Conservation (phyloP, 2,329 filamentous ascomycete species). For the Cladosporium halotolerans region DNA sequence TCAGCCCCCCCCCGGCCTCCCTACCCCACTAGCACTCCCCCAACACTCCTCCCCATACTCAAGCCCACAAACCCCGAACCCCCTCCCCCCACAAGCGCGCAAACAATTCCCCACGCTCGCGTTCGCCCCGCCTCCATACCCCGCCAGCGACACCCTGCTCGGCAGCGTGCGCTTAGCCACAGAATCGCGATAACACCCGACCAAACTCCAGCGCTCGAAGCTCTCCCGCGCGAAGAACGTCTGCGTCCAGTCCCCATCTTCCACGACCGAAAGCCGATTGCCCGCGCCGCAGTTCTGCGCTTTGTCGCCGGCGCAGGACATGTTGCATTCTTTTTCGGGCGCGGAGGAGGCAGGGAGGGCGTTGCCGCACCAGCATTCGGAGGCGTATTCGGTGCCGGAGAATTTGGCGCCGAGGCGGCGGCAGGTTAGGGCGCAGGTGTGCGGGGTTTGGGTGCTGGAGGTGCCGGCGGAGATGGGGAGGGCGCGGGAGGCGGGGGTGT, state of each 20-base stretch:
- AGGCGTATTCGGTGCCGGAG: constrained; percentile 31
- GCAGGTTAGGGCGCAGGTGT: constrained; percentile 23
- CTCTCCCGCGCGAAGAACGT: constrained; percentile 21
- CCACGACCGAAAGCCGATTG: constrained; percentile 20
- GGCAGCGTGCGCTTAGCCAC: constrained; percentile 16
- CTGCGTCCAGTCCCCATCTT: constrained; percentile 20
- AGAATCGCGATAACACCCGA: constrained; percentile 24
- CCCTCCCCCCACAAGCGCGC: constrained; percentile 20
- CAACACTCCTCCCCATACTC: constrained; percentile 27
- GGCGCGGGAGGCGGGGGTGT: constrained; percentile 18
- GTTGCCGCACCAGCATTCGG: constrained; percentile 29
- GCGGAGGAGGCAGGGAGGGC: constrained; percentile 8
- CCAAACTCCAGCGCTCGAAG: constrained; percentile 21
- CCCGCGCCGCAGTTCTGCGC: constrained; percentile 26
- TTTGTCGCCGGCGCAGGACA: constrained; percentile 24
- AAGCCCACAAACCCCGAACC: constrained; percentile 22
- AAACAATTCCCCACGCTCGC: constrained; percentile 24
- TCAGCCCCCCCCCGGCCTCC: too few relatives aligned
- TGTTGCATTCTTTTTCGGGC: constrained; percentile 18
- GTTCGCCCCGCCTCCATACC: constrained; percentile 20
- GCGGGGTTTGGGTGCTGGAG: constrained; percentile 18
- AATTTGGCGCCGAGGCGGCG: constrained; percentile 21
- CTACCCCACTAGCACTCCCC: constrained; percentile 3
- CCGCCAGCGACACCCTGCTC: constrained; percentile 14
- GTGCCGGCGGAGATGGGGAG: constrained; percentile 17